phyloP scores from a whole-genome alignment of 1,284 basidiomycete species.

The Xanthoconium separans region DNA sequence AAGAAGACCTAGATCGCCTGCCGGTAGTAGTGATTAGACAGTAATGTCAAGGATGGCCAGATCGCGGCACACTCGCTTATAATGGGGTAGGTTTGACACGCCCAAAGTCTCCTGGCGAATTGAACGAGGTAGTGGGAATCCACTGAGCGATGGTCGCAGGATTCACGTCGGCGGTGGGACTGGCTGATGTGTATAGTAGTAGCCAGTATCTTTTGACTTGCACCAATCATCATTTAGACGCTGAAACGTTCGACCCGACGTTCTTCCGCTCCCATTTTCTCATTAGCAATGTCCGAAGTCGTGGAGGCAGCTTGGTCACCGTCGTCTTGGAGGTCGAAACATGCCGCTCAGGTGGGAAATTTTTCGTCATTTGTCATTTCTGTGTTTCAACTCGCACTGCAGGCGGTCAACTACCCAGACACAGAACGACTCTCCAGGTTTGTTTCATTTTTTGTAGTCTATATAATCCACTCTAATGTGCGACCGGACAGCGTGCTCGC shows the following conservation, averaged over 20 bases:
- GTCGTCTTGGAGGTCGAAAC: constrained; percentile 52
- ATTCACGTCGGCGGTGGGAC: background rate
- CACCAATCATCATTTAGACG: background rate
- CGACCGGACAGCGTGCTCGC: constrained; percentile 58
- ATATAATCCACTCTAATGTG: background rate
- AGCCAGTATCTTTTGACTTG: background rate
- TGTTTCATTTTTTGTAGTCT: background rate
- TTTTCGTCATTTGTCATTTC: background rate
- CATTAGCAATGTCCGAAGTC: constrained; percentile 10
- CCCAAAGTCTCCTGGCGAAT: background rate
- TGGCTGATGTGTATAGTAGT: background rate
- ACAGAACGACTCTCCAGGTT: constrained; percentile 34
- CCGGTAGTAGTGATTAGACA: background rate
- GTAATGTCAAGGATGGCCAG: too few relatives aligned
- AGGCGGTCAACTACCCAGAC: constrained; percentile 39
- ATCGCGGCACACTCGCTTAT: background rate
- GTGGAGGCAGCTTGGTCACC: constrained; percentile 42
- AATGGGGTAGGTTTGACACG: background rate
- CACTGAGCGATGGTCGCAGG: background rate
- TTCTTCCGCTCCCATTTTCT: background rate
- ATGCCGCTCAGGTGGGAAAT: constrained; percentile 46
- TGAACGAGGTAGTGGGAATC: background rate
- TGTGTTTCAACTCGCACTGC: constrained; percentile 13
- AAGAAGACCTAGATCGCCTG: too few relatives aligned
- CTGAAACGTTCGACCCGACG: too few relatives aligned